A percentile compares a stretch with the other conserved stretches of the same genome.
Conservation (phyloP, 169 alveolate species). For the Plasmodium falciparum region DNA sequence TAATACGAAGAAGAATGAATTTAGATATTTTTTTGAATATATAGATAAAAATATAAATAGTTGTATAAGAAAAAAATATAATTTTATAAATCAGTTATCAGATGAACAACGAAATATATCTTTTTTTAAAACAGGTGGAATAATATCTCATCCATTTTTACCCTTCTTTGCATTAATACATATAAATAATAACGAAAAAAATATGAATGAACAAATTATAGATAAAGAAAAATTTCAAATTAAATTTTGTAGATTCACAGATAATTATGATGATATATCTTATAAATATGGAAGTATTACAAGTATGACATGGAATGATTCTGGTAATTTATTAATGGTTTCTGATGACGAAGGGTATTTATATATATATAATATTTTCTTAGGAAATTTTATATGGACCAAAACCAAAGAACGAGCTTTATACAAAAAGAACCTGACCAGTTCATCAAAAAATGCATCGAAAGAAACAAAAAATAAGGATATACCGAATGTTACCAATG, state of each 20-base stretch:
- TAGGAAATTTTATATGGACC: constrained; percentile 24
- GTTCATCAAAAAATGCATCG: neutral
- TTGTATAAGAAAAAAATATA: constrained; percentile 43
- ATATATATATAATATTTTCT: constrained; percentile 56
- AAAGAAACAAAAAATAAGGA: neutral
- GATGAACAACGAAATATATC: constrained; percentile 13
- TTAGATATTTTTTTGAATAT: constrained; percentile 29
- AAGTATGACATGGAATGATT: constrained; percentile 29
- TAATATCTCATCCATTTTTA: constrained; percentile 60
- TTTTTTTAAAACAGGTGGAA: constrained; percentile 48
- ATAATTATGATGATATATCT: constrained; percentile 20
- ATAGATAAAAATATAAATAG: constrained; percentile 38
- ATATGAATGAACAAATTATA: neutral
- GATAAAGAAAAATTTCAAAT: constrained; percentile 36
- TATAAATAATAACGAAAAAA: constrained; percentile 39
- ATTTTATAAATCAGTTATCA: constrained; percentile 19
- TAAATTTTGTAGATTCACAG: constrained; percentile 33
- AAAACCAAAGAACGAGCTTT: neutral
- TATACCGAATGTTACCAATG: neutral
- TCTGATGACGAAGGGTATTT: constrained; percentile 40
- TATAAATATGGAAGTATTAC: constrained; percentile 47
- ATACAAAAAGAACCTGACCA: too few relatives aligned
- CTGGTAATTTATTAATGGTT: constrained; percentile 34
- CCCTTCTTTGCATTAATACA: constrained; percentile 57
- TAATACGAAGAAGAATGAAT: constrained; percentile 6